Conservation (phyloP, 441 rosid genomes). For the Hura crepitans region DNA sequence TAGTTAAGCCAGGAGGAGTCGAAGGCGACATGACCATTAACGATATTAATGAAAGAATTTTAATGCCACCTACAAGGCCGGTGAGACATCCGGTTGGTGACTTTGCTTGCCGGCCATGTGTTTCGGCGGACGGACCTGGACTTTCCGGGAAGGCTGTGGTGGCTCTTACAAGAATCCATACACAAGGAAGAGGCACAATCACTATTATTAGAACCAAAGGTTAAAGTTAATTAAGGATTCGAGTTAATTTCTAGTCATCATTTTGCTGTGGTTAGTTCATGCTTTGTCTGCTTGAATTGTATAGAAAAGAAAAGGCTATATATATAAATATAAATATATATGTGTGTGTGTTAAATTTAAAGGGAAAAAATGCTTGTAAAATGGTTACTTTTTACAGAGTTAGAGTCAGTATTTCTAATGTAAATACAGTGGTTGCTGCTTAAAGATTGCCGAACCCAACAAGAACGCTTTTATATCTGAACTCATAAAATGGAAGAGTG, state of each 20-base stretch:
- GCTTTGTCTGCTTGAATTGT: conserved; percentile 31
- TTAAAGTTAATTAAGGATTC: conserved; percentile 23
- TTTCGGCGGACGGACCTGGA: conserved; percentile 58
- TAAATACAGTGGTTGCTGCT: neutral
- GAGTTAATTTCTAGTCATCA: neutral
- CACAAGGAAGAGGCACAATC: conserved; percentile 94
- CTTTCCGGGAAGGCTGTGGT: conserved; percentile 94
- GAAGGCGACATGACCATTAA: conserved; percentile 77
- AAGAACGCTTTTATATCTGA: conserved; percentile 18
- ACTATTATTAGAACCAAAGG: conserved; percentile 93
- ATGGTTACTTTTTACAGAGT: conserved; percentile 20
- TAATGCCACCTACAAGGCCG: conserved; percentile 80
- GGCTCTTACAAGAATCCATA: conserved; percentile 85
- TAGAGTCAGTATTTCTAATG: neutral
- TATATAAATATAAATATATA: too few relatives aligned
- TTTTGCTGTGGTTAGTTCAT: conserved; percentile 13
- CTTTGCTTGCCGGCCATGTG: conserved; percentile 69
- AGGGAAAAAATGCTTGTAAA: conserved; percentile 25
- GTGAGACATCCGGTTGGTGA: conserved; percentile 91
- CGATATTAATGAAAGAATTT: conserved; percentile 72
- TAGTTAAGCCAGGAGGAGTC: conserved; percentile 87
- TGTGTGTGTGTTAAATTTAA: too few relatives aligned
- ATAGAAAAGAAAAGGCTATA: conserved; percentile 12
- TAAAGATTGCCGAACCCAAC: conserved; percentile 13
- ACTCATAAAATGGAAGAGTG: conserved; percentile 34